Evolutionary conservation across 805 yeast species (phyloP).

Genomic region (Candida parachauliodes): DNA sequence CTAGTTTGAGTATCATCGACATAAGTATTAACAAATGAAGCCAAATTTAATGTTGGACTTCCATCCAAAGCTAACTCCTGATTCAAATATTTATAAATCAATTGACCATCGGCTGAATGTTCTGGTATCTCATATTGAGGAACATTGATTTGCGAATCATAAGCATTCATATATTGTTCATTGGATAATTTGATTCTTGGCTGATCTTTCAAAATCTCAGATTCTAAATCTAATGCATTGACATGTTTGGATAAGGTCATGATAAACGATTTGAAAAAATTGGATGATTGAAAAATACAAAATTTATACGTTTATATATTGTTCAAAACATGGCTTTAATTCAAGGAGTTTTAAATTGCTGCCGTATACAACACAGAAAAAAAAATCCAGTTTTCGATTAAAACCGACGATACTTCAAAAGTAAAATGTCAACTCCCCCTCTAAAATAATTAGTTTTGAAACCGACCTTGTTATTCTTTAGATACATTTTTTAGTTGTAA

Average conservation of each 20-base stretch:
- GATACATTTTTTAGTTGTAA: too few species aligned
- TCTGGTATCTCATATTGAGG: conserved; percentile 64
- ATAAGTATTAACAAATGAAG: conserved; percentile 83
- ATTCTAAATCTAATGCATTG: conserved; percentile 41
- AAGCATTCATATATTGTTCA: conserved; percentile 31
- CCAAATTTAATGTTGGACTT: conserved; percentile 76
- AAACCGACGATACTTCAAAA: too few species aligned
- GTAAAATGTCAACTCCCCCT: too few species aligned
- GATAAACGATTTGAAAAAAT: neutral
- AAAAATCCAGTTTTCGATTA: too few species aligned
- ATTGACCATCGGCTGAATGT: conserved; percentile 47
- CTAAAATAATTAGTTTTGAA: too few species aligned
- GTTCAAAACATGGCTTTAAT: conserved; percentile 1
- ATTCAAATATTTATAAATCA: conserved; percentile 60
- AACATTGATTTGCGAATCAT: conserved; percentile 26
- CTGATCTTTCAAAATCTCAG: conserved; percentile 22
- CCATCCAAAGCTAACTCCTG: conserved; percentile 83
- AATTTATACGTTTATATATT: neutral
- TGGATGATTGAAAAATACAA: neutral
- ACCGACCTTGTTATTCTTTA: too few species aligned
- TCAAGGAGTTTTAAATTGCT: too few species aligned
- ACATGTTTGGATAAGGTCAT: conserved; percentile 48
- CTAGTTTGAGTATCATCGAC: conserved; percentile 40
- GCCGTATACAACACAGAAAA: too few species aligned
- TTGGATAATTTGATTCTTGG: conserved; percentile 20